Evolutionary conservation across 192 early-diverging fungal species (phyloP).

Genomic region (Entomortierella parvispora): DNA sequence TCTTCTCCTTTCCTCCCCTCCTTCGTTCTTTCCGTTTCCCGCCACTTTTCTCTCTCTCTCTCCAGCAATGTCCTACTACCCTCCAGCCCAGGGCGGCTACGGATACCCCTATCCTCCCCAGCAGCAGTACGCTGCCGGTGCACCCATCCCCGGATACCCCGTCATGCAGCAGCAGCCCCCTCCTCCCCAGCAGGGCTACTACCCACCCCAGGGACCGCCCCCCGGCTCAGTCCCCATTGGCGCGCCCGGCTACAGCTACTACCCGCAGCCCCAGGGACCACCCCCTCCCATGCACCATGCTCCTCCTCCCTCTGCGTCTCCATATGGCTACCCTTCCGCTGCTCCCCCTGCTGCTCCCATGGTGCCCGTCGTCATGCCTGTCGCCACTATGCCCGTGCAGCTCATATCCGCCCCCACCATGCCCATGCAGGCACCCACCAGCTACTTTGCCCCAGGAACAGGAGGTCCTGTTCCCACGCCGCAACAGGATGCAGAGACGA

Average conservation of each 20-base stretch:
- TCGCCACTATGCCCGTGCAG: too few relatives aligned
- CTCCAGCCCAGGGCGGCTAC: constrained; percentile 24
- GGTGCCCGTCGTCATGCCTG: constrained; percentile 3
- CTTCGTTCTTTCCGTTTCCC: not conserved
- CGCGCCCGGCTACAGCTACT: constrained; percentile 12
- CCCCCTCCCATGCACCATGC: constrained; percentile 5
- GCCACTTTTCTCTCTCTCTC: too few relatives aligned
- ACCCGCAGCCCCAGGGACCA: constrained; percentile 10
- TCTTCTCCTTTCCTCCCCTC: not conserved
- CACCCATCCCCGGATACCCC: constrained; percentile 16
- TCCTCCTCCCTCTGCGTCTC: constrained; percentile 1
- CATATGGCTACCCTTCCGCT: constrained; percentile 18
- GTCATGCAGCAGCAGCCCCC: constrained; percentile 6
- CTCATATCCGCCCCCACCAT: constrained; percentile 20
- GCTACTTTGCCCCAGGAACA: constrained; percentile 11
- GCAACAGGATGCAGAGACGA: constrained; percentile 49
- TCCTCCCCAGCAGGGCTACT: constrained; percentile 7
- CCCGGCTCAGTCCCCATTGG: constrained; percentile 18
- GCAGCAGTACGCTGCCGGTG: constrained; percentile 37
- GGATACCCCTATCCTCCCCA: constrained; percentile 41
- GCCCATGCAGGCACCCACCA: not conserved
- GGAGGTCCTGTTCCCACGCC: constrained; percentile 27
- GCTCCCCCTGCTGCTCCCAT: constrained; percentile 8
- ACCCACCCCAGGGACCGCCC: constrained; percentile 8
- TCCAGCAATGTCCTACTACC: constrained; percentile 36